phyloP scores from a whole-genome alignment of 257 asterid genomes.

The Fraxinus americana region DNA sequence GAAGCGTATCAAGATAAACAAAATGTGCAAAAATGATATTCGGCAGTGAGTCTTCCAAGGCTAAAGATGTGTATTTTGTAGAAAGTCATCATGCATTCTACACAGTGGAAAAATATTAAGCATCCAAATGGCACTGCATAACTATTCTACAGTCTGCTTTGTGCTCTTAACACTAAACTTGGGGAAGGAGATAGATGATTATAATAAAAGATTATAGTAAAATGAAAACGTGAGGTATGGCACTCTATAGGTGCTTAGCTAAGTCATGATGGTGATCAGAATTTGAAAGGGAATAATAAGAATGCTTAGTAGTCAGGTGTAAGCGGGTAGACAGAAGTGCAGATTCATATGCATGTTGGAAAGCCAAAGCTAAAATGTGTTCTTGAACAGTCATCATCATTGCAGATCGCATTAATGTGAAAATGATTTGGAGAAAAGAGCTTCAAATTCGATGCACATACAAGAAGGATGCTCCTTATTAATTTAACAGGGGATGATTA shows the following conservation, averaged over 20 bases:
- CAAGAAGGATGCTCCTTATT: no score
- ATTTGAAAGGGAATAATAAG: not conserved
- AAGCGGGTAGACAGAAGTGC: not conserved
- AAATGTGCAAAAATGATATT: not conserved
- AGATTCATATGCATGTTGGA: not conserved
- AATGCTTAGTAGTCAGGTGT: not conserved
- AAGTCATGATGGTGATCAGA: not conserved
- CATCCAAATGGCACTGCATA: not conserved
- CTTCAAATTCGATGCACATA: not conserved
- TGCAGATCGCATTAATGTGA: not conserved
- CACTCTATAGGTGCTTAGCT: not conserved
- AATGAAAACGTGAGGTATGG: not conserved
- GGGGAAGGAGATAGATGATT: not conserved
- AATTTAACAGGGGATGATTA: no score
- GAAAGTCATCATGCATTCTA: not conserved
- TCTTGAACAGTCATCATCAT: not conserved
- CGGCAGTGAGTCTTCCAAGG: not conserved
- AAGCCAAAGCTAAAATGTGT: not conserved
- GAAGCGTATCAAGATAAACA: not conserved
- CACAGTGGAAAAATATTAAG: not conserved
- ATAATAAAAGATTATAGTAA: not conserved
- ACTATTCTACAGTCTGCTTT: no score
- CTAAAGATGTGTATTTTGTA: not conserved
- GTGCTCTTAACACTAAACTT: not conserved
- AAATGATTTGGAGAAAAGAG: not conserved